phyloP scores from a whole-genome alignment of 805 yeast species.

The Pichia scutulata region DNA sequence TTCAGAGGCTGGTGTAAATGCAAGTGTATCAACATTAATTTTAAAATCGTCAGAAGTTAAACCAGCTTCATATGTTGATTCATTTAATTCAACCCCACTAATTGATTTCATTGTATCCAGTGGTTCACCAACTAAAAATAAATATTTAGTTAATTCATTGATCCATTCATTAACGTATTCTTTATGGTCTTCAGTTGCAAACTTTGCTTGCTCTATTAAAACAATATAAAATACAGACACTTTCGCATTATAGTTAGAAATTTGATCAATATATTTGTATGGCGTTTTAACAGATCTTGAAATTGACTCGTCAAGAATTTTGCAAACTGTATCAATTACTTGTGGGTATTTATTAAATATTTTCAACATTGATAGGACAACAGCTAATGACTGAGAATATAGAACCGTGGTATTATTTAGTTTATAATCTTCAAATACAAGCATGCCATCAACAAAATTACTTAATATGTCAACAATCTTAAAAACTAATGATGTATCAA shows the following conservation, averaged over 20 bases:
- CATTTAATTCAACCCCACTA: slow-evolving; percentile 7
- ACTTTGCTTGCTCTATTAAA: slow-evolving; percentile 63
- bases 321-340: slow-evolving; percentile 40
- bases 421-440: slow-evolving; percentile 41
- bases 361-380: slow-evolving; percentile 40
- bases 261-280: slow-evolving; percentile 70
- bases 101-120: slow-evolving; percentile 15
- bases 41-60: background rate
- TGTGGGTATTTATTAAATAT: slow-evolving; percentile 11
- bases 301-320: slow-evolving; percentile 65
- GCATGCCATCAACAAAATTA: slow-evolving; percentile 41
- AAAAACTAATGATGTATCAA: slow-evolving; percentile 13
- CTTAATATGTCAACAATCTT: slow-evolving; percentile 46
- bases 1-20: slow-evolving; percentile 24
- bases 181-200: slow-evolving; percentile 30
- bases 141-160: slow-evolving; percentile 36
- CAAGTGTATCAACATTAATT: background rate
- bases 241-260: slow-evolving; percentile 16
- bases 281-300: slow-evolving; percentile 68
- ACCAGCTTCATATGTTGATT: slow-evolving; percentile 9
- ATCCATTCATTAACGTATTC: slow-evolving; percentile 40
- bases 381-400: slow-evolving; percentile 47
- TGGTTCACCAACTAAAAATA: slow-evolving; percentile 56
- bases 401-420: slow-evolving; percentile 24
- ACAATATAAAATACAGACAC: slow-evolving; percentile 51